A percentile compares a stretch with the other conserved stretches of the same genome.
Conservation (phyloP, 345 rosid genomes). For the Kandelia obovata region DNA sequence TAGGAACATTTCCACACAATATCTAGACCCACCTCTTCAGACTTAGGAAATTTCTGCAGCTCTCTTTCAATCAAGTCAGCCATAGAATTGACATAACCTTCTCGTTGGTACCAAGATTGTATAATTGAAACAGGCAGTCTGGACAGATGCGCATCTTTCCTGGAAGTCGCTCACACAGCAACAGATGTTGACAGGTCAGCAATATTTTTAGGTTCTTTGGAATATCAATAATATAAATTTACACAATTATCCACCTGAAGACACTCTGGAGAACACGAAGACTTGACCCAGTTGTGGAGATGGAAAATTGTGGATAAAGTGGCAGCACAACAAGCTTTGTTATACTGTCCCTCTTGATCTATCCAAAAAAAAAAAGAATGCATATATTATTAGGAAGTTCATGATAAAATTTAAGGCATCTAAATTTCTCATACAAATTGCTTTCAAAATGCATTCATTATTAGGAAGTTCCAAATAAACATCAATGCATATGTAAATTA, state of each 20-base stretch:
- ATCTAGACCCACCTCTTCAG: conserved; percentile 58
- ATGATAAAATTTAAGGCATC: background rate
- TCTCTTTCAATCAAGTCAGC: conserved; percentile 78
- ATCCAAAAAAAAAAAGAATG: conserved; percentile 10
- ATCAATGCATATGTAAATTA: background rate
- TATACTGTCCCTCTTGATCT: conserved; percentile 77
- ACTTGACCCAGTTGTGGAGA: conserved; percentile 94
- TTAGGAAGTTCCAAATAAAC: background rate
- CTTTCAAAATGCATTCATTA: background rate
- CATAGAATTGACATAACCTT: conserved; percentile 82
- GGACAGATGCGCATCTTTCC: conserved; percentile 73
- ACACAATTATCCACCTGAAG: conserved; percentile 46
- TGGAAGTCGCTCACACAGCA: conserved; percentile 35
- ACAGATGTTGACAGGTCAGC: background rate
- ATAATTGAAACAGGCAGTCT: conserved; percentile 71
- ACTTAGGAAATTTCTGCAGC: conserved; percentile 57
- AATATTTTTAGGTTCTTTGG: background rate
- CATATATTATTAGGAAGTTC: background rate
- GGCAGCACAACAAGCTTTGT: conserved; percentile 92
- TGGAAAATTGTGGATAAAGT: conserved; percentile 91
- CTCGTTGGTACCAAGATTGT: conserved; percentile 80
- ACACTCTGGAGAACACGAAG: conserved; percentile 66
- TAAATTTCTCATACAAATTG: background rate
- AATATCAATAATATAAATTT: background rate
- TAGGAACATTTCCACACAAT: background rate